Percentiles rank a stretch among this genome's conserved stretches.
Conservation (phyloP, 2,329 filamentous ascomycete species). For the Bisporella sp. region DNA sequence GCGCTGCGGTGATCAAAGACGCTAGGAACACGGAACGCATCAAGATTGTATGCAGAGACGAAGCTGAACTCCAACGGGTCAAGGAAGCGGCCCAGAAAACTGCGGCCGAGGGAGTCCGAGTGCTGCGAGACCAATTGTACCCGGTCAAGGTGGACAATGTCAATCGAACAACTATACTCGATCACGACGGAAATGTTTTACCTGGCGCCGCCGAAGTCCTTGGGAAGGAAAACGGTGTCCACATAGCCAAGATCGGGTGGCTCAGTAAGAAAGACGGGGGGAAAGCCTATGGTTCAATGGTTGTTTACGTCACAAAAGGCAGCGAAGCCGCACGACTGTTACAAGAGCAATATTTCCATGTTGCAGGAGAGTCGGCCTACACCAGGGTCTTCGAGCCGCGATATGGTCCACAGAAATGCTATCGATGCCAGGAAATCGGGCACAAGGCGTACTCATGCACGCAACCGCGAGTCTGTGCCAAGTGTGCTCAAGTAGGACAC, state of each 20-base stretch:
- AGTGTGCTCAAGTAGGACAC: too few relatives aligned
- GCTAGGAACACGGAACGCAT: slow-evolving; percentile 8
- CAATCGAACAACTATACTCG: slow-evolving; percentile 15
- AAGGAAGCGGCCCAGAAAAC: slow-evolving; percentile 13
- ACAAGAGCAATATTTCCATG: too few relatives aligned
- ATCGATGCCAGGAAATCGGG: too few relatives aligned
- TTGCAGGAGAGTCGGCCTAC: too few relatives aligned
- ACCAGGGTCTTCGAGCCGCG: too few relatives aligned
- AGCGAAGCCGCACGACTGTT: too few relatives aligned
- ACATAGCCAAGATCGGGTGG: slow-evolving; percentile 19
- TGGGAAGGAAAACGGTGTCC: slow-evolving; percentile 19
- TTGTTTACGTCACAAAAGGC: too few relatives aligned
- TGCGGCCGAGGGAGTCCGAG: slow-evolving; percentile 10
- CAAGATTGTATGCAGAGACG: slow-evolving; percentile 16
- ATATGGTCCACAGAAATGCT: too few relatives aligned
- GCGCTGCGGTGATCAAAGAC: slow-evolving; percentile 9
- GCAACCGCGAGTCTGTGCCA: too few relatives aligned
- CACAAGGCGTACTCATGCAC: too few relatives aligned
- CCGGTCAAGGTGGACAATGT: slow-evolving; percentile 20
- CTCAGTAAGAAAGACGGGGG: slow-evolving; percentile 6
- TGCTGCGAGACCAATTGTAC: slow-evolving; percentile 19
- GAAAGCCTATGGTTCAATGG: too few relatives aligned
- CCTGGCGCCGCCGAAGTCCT: slow-evolving; percentile 12
- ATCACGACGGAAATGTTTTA: slow-evolving; percentile 13
- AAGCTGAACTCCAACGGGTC: slow-evolving; percentile 13